Percentiles rank a stretch among this genome's conserved stretches.
These are phyloP conservation scores for Claviceps purpurea DNA, from an alignment of 2,329 filamentous ascomycete species.

Conservation along the genomic window DNA sequence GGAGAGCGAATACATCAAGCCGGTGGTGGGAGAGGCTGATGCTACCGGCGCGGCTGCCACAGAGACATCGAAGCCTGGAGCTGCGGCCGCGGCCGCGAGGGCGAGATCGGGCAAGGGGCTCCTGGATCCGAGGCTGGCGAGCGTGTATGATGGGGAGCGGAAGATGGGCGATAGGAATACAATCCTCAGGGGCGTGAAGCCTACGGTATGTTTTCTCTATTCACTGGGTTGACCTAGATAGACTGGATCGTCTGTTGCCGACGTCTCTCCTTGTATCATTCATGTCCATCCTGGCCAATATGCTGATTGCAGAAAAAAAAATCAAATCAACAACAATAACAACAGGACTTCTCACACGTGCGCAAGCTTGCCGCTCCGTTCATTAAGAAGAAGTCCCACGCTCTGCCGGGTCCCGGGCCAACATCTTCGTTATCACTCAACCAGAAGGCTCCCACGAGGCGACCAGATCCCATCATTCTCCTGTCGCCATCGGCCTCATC, in stretches of 20 bases:
- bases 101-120: constrained; percentile 48
- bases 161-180: constrained; percentile 89
- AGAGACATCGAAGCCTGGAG: constrained; percentile 21
- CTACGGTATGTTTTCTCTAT: constrained; percentile 49
- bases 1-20: constrained; percentile 86
- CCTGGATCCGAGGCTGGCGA: constrained; percentile 67
- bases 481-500: constrained; percentile 93
- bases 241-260: no score
- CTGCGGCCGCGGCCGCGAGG: constrained; percentile 28
- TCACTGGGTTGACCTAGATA: no score
- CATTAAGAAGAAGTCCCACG: constrained; percentile 46
- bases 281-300: no score
- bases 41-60: constrained; percentile 24
- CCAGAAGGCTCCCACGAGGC: constrained; percentile 34
- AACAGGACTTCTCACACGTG: constrained; percentile 83
- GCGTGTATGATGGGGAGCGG: constrained; percentile 85
- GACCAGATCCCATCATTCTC: constrained; percentile 80
- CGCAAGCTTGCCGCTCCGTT: constrained; percentile 74
- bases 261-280: no score
- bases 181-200: constrained; percentile 73
- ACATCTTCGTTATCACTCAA: constrained; percentile 39
- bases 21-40: constrained; percentile 51
- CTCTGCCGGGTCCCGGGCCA: constrained; percentile 24
- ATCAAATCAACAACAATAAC: background rate
- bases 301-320: background rate